These are phyloP conservation scores for Solanum hybrid DNA, from an alignment of 305 asterid genomes.

Conservation along the genomic window DNA sequence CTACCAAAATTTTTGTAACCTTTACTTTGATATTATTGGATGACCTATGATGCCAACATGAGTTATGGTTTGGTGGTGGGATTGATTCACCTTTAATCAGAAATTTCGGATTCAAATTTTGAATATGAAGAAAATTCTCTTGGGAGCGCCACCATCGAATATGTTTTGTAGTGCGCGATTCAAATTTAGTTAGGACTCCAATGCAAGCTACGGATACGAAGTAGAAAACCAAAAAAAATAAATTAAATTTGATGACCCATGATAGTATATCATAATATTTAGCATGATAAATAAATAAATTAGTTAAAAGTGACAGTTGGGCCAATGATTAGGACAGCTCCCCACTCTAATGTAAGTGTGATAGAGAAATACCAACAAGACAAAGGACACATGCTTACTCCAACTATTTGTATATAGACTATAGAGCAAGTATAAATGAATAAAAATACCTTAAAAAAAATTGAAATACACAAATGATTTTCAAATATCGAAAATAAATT, in stretches of 20 bases:
- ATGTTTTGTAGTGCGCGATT: fast-evolving
- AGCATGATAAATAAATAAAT: background rate
- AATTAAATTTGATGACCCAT: background rate
- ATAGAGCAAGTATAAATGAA: too few relatives aligned
- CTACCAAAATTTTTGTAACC: background rate
- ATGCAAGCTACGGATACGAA: too few relatives aligned
- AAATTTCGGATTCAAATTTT: fast-evolving
- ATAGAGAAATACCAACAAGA: background rate
- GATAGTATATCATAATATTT: background rate
- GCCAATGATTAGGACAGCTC: background rate
- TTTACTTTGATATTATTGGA: background rate
- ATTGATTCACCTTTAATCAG: too few relatives aligned
- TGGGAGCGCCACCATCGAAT: background rate
- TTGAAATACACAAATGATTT: too few relatives aligned
- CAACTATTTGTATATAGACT: background rate
- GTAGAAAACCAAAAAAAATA: too few relatives aligned
- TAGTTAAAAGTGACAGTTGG: background rate
- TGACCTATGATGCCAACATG: background rate
- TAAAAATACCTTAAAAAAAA: too few relatives aligned
- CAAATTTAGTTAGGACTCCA: too few relatives aligned
- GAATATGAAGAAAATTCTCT: too few relatives aligned
- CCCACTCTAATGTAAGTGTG: background rate
- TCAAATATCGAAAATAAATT: too few relatives aligned
- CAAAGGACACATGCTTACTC: background rate
- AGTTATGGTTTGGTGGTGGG: background rate